These are phyloP conservation scores for Omphalea diandra DNA, from an alignment of 441 rosid genomes.

Conservation along the genomic window DNA sequence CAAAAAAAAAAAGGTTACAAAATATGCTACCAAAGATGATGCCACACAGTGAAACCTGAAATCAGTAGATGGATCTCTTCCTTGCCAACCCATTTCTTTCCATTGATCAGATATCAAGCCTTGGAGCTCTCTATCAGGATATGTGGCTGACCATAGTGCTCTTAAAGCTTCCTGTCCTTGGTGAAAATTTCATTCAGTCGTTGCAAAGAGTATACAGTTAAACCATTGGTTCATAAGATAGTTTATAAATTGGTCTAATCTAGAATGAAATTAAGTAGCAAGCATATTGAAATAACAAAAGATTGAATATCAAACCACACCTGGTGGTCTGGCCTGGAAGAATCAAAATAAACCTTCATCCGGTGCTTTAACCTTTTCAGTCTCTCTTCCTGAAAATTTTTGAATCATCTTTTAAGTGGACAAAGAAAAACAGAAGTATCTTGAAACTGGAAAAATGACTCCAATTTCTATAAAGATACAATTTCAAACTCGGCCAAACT, in stretches of 20 bases:
- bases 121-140: conserved; percentile 63
- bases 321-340: conserved; percentile 76
- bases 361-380: conserved; percentile 63
- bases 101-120: conserved; percentile 82
- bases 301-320: conserved; percentile 21
- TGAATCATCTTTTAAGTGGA: not conserved
- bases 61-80: conserved; percentile 93
- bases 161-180: conserved; percentile 62
- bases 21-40: not conserved
- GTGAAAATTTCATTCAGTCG: not conserved
- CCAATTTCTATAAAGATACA: not conserved
- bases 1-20: not conserved
- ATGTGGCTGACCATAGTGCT: conserved; percentile 81
- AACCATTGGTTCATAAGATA: too few species aligned
- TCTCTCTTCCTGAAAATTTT: conserved; percentile 63
- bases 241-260: not conserved
- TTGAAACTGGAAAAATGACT: not conserved
- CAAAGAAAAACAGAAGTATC: not conserved
- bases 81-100: conserved; percentile 99
- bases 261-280: not conserved
- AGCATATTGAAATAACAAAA: too few species aligned
- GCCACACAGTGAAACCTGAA: conserved; percentile 50
- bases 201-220: not conserved
- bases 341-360: conserved; percentile 68
- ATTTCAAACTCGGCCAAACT: too few species aligned